These are phyloP conservation scores for Epichloe gansuensis DNA, from an alignment of 2,329 filamentous ascomycete species.

Conservation along the genomic window DNA sequence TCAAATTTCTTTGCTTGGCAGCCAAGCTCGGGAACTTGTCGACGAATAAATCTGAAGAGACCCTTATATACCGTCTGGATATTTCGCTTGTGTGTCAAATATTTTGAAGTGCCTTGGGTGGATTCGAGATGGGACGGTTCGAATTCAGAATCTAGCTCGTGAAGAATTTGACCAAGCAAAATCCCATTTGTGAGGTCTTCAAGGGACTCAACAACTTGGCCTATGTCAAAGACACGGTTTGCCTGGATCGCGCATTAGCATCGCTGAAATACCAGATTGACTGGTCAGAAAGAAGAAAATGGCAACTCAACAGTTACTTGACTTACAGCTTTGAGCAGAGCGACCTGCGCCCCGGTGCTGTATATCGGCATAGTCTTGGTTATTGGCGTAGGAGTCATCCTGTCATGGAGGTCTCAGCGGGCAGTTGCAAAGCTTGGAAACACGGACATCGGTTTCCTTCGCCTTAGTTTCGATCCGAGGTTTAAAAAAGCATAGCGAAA, in stretches of 20 bases:
- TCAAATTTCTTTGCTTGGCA: conserved; percentile 41
- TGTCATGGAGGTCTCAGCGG: background rate
- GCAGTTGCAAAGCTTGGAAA: background rate
- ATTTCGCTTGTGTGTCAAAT: conserved; percentile 37
- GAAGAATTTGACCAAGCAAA: conserved; percentile 42
- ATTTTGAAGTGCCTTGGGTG: conserved; percentile 28
- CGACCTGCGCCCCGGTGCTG: conserved; percentile 34
- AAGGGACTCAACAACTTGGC: conserved; percentile 34
- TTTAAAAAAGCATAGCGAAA: background rate
- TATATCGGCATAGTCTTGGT: conserved; percentile 23
- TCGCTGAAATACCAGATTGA: conserved; percentile 1
- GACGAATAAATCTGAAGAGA: conserved; percentile 42
- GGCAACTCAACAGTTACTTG: conserved; percentile 4
- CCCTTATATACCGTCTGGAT: conserved; percentile 43
- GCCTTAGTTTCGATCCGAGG: background rate
- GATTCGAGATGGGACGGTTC: conserved; percentile 41
- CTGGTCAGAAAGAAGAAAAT: background rate
- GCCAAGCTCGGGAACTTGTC: conserved; percentile 37
- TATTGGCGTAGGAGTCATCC: conserved; percentile 1
- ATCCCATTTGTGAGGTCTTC: conserved; percentile 41
- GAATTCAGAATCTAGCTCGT: conserved; percentile 46
- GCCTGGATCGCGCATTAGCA: conserved; percentile 13
- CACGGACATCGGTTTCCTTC: background rate
- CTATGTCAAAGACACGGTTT: conserved; percentile 31
- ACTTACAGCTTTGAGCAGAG: conserved; percentile 44